Conservation (phyloP, 306 rosid genomes). For the Clitoria ternatea region DNA sequence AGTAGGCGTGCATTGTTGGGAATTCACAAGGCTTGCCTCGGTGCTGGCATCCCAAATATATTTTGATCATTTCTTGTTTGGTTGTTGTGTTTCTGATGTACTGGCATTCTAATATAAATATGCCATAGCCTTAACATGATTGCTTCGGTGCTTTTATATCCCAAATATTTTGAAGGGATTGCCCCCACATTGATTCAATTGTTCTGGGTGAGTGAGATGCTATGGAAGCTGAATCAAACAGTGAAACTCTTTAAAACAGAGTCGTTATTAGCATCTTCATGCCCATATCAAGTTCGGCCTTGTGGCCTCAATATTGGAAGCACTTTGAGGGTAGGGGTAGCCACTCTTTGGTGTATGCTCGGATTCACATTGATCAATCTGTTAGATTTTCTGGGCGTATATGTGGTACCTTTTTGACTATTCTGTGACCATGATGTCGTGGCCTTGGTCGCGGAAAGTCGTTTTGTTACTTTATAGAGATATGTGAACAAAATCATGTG, state of each 20-base stretch:
- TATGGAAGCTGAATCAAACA: not conserved
- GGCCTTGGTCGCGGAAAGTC: not conserved
- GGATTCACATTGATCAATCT: not conserved
- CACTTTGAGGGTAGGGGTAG: slow-evolving; percentile 33
- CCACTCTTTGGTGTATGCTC: not conserved
- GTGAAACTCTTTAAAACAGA: not conserved
- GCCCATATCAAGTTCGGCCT: not conserved
- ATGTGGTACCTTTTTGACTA: not conserved
- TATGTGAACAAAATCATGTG: not conserved
- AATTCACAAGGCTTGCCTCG: not conserved
- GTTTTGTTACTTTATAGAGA: not conserved
- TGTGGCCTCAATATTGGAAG: slow-evolving; percentile 24
- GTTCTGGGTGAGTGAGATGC: not conserved
- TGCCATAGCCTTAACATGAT: not conserved
- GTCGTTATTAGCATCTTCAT: not conserved
- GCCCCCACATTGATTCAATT: slow-evolving; percentile 12
- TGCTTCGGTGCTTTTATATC: slow-evolving; percentile 19
- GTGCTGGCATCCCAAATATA: no score
- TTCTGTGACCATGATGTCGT: not conserved
- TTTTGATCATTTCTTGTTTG: slow-evolving; percentile 9
- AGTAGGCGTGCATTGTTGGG: slow-evolving; percentile 11
- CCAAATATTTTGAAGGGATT: slow-evolving; percentile 8
- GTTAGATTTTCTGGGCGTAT: not conserved
- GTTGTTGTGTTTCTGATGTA: not conserved
- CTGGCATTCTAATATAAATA: slow-evolving; percentile 13